Base-by-base conservation (phyloP, 805 yeast genomes). In the Nakazawaea peltata region DNA sequence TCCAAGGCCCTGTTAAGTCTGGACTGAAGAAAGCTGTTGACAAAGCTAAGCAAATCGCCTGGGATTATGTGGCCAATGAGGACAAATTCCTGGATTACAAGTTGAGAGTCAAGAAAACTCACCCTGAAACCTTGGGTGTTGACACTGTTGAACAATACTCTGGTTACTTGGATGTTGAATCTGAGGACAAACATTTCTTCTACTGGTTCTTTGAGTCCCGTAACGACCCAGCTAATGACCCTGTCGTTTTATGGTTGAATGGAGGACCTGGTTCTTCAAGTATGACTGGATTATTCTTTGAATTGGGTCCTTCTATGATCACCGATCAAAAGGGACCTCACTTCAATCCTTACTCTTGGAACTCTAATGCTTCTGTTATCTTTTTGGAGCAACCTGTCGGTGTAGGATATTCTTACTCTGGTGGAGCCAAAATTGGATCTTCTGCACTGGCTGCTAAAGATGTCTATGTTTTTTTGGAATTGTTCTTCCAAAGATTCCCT, bases 191-290 rank as follows among this genome's bases (percentile, higher is more conserved):
- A 61, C 96, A 86, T 61, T 78, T 85, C 54, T 85, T 84, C 63
- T 61, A 54, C 32, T 61, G 92, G 88, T 80, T 79, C 52, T 87
- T 86, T 49, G 95, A 86, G 59, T 79, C 90, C 41, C 75, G 94
- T 67, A 81, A 80, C 54, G 88, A 83, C 57, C 95, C 95, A n/a
- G 62, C 62, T 44, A 82, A 69, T 41, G 95, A 85, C 57, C 95
- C 95, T 1, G 67, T 85, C 27, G 71, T 87, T 33, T 66, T 90
- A 46, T 87, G 96, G 95, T 69, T 86, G 53, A 86, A 86, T 53
- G 96, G 96, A 47, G 96, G 96, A 13, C 95, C 96, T 29, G 96
- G 96, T 4, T 86, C 95, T 61, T 82, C 94, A 12, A 83, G 94
- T 9, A 60, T 84, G 60, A 83, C 94, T 11, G 95, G 95, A 1